Conservation (phyloP, 306 rosid genomes). For the Gillenia trifoliata region DNA sequence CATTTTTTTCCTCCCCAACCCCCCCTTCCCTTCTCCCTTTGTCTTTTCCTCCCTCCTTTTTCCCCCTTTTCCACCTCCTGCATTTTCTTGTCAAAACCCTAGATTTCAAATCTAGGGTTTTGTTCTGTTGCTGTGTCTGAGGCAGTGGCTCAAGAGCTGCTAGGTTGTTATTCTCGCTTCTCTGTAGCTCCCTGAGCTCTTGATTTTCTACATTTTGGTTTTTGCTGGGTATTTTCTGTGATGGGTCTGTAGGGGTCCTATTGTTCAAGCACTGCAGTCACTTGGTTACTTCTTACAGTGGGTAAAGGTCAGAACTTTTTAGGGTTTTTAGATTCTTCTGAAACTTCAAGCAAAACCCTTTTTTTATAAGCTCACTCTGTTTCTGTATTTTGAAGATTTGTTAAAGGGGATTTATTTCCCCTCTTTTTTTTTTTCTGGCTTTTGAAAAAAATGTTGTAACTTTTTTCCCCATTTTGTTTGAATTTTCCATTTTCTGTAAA, state of each 20-base stretch:
- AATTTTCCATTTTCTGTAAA: not conserved
- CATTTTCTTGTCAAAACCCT: slow-evolving; percentile 71
- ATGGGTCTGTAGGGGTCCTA: slow-evolving; percentile 13
- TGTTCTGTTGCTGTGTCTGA: slow-evolving; percentile 29
- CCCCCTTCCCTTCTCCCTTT: not conserved
- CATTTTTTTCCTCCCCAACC: slow-evolving; percentile 27
- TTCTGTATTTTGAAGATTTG: slow-evolving; percentile 25
- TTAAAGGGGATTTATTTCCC: slow-evolving; percentile 9
- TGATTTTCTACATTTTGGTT: slow-evolving; percentile 42
- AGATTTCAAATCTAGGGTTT: slow-evolving; percentile 81
- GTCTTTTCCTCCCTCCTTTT: slow-evolving; percentile 19
- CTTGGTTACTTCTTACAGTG: slow-evolving; percentile 7
- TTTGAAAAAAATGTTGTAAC: not conserved
- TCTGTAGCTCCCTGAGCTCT: slow-evolving; percentile 23
- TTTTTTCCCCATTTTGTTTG: slow-evolving; percentile 6
- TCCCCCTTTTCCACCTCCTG: slow-evolving; percentile 37
- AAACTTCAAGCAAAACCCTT: slow-evolving; percentile 22
- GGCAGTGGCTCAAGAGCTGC: slow-evolving; percentile 21
- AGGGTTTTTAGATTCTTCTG: slow-evolving; percentile 26
- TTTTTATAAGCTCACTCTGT: slow-evolving; percentile 9
- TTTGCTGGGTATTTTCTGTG: slow-evolving; percentile 9
- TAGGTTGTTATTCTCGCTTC: slow-evolving; percentile 9
- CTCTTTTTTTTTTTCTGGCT: not conserved
- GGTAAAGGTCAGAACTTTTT: slow-evolving; percentile 18
- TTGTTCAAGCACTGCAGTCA: slow-evolving; percentile 25